These are phyloP conservation scores for Coemansia sp. DNA, from an alignment of 192 early-diverging fungal species.

Conservation along the genomic window DNA sequence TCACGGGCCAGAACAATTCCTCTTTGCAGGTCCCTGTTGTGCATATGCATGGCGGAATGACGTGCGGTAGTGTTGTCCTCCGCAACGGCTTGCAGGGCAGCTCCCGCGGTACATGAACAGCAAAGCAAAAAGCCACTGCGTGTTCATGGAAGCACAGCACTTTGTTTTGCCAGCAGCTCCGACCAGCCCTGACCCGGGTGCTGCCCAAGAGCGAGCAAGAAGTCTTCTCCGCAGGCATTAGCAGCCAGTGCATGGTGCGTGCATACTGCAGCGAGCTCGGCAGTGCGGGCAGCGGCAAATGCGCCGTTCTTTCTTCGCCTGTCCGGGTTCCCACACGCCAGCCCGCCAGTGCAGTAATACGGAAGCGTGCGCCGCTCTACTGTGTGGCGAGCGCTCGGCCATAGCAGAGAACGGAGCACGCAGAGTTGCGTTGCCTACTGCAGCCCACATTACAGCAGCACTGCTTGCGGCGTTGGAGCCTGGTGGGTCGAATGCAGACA, in stretches of 20 bases:
- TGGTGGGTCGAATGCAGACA: too few relatives aligned
- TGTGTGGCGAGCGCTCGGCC: slow-evolving; percentile 3
- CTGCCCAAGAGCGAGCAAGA: background rate
- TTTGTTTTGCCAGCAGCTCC: background rate
- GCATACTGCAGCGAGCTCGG: background rate
- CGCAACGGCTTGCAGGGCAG: background rate
- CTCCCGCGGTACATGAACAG: background rate
- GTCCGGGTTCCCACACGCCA: slow-evolving; percentile 7
- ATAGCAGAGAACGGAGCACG: slow-evolving; percentile 2
- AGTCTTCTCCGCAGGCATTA: slow-evolving; percentile 1
- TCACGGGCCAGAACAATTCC: background rate
- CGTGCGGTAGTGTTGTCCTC: background rate
- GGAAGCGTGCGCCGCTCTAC: slow-evolving; percentile 5
- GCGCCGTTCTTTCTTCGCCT: background rate
- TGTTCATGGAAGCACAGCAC: slow-evolving; percentile 2
- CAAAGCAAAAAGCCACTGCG: background rate
- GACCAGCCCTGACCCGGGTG: background rate
- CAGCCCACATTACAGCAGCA: too few relatives aligned
- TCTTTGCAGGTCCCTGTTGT: background rate
- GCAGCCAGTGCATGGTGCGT: slow-evolving; percentile 2
- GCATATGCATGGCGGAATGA: slow-evolving; percentile 1
- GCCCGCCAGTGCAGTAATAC: background rate
- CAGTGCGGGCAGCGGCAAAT: slow-evolving; percentile 7
- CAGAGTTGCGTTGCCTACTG: background rate
- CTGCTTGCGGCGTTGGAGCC: too few relatives aligned